These are phyloP conservation scores for Hypoxylon sp. DNA, from an alignment of 2,329 filamentous ascomycete genomes.

Conservation along the genomic window DNA sequence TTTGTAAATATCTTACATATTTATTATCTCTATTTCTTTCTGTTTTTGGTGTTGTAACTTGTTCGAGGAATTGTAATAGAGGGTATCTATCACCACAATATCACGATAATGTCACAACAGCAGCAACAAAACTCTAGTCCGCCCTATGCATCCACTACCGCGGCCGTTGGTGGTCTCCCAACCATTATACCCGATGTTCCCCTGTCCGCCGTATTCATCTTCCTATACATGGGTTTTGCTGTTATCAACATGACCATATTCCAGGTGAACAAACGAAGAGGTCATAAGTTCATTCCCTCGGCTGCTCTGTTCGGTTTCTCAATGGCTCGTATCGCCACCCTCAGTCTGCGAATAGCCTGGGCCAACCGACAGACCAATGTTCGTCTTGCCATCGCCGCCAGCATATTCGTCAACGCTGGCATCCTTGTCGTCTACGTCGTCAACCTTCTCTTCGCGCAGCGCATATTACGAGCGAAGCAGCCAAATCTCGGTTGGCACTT, in stretches of 20 bases:
- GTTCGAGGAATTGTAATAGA: too few relatives aligned
- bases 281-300: slow-evolving; percentile 52
- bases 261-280: slow-evolving; percentile 45
- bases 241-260: slow-evolving; percentile 67
- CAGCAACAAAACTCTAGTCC: slow-evolving; percentile 40
- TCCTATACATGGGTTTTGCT: slow-evolving; percentile 63
- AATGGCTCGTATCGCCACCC: slow-evolving; percentile 47
- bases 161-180: slow-evolving; percentile 66
- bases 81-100: neutral
- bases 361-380: slow-evolving; percentile 42
- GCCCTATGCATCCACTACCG: slow-evolving; percentile 54
- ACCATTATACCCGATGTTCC: slow-evolving; percentile 68
- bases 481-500: slow-evolving; percentile 49
- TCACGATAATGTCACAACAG: slow-evolving; percentile 32
- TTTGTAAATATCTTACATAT: neutral
- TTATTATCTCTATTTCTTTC: too few relatives aligned
- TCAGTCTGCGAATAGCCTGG: slow-evolving; percentile 50
- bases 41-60: too few relatives aligned
- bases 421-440: slow-evolving; percentile 48
- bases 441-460: slow-evolving; percentile 52
- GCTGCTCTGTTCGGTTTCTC: slow-evolving; percentile 50
- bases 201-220: slow-evolving; percentile 69
- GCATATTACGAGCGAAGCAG: slow-evolving; percentile 50
- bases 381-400: slow-evolving; percentile 47
- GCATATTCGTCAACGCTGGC: slow-evolving; percentile 50